phyloP scores from a whole-genome alignment of 345 rosid genomes.

The Psidium guajava region DNA sequence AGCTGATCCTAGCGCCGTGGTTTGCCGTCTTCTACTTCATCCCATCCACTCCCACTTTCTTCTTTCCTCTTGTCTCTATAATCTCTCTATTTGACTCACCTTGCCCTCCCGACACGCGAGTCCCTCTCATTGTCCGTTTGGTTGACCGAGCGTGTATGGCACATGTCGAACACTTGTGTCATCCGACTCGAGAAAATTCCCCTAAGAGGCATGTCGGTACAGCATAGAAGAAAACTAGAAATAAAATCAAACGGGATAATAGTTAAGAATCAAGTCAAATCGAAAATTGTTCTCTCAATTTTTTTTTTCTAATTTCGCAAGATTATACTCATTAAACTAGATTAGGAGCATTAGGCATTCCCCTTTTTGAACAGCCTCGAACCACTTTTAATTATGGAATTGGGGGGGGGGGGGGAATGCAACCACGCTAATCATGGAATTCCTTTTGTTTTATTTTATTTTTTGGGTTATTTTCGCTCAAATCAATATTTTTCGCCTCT shows the following conservation, averaged over 20 bases:
- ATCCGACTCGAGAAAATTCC: too few relatives aligned
- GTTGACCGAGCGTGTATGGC: too few relatives aligned
- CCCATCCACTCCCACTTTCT: too few relatives aligned
- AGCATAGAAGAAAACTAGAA: not conserved
- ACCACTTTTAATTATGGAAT: not conserved
- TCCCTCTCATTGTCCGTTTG: too few relatives aligned
- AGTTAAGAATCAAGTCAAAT: not conserved
- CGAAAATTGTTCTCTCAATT: not conserved
- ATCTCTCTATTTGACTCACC: too few relatives aligned
- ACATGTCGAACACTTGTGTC: too few relatives aligned
- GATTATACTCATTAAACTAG: not conserved
- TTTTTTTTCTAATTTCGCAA: not conserved
- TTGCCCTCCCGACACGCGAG: too few relatives aligned
- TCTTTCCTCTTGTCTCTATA: too few relatives aligned
- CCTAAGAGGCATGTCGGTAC: too few relatives aligned
- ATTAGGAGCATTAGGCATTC: not conserved
- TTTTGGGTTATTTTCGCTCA: not conserved
- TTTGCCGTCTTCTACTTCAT: too few relatives aligned
- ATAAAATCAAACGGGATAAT: not conserved
- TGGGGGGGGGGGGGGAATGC: not conserved
- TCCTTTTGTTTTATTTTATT: not conserved
- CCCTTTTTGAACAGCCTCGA: not conserved
- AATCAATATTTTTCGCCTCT: not conserved
- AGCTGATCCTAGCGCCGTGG: too few relatives aligned
- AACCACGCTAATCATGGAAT: not conserved